These are phyloP conservation scores for Akanthomyces lecanii DNA, from an alignment of 2,329 filamentous ascomycete species.

Conservation along the genomic window DNA sequence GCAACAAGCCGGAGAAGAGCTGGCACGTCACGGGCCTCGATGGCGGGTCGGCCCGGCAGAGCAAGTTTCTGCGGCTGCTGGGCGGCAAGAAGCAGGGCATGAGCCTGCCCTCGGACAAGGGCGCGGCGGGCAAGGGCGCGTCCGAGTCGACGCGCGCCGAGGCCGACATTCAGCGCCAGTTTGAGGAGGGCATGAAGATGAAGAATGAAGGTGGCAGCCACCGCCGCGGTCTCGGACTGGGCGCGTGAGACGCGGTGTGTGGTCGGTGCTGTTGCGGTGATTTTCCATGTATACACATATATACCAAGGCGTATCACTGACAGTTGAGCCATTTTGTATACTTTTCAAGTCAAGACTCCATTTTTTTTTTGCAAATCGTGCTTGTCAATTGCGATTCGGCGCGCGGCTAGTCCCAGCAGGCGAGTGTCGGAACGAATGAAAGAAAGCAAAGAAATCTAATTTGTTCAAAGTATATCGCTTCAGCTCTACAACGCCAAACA, in stretches of 20 bases:
- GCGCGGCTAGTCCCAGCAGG: background rate
- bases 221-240: slow-evolving; percentile 43
- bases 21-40: slow-evolving; percentile 52
- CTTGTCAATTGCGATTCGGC: background rate
- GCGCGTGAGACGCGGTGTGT: slow-evolving; percentile 36
- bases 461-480: slow-evolving; percentile 3
- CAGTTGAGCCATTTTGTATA: background rate
- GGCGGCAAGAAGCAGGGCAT: slow-evolving; percentile 17
- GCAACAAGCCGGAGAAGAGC: slow-evolving; percentile 36
- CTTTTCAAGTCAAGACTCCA: background rate
- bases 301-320: background rate
- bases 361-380: background rate
- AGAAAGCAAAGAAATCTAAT: slow-evolving; percentile 13
- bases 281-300: slow-evolving; percentile 11
- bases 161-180: slow-evolving; percentile 53
- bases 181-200: slow-evolving; percentile 51
- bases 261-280: background rate
- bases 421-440: background rate
- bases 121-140: slow-evolving; percentile 21
- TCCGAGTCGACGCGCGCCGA: slow-evolving; percentile 40
- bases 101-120: background rate
- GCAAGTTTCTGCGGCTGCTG: slow-evolving; percentile 55
- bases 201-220: slow-evolving; percentile 49
- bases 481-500: background rate
- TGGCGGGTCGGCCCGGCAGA: slow-evolving; percentile 47